Conservation (phyloP, 75 land plant species). For the Sequoiadendron giganteum region DNA sequence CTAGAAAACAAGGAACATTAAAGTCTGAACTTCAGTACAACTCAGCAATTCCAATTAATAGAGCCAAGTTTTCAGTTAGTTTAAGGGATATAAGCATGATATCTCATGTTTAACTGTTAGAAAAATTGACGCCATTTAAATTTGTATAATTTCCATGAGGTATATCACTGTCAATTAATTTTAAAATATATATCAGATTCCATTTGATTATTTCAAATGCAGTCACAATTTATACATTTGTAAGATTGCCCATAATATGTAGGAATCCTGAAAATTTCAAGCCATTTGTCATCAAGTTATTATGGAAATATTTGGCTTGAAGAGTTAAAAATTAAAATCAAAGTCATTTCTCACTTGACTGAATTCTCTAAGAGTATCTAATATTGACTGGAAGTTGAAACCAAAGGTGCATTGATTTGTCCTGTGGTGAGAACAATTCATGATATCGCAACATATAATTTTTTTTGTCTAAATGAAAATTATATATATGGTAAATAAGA, state of each 20-base stretch:
- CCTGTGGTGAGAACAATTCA: neutral
- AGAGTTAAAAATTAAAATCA: neutral
- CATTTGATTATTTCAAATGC: neutral
- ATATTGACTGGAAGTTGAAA: neutral
- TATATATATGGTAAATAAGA: neutral
- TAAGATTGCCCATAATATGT: neutral
- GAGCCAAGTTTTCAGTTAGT: neutral
- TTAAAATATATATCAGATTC: neutral
- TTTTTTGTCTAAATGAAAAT: no score
- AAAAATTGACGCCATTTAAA: neutral
- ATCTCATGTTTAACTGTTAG: neutral
- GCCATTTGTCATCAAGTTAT: neutral
- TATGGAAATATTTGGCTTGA: neutral
- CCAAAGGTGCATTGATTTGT: neutral
- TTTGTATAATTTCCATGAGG: neutral
- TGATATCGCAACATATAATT: neutral
- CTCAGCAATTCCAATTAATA: neutral
- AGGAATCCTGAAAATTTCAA: neutral
- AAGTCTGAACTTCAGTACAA: neutral
- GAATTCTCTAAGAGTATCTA: neutral
- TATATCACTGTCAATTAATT: neutral
- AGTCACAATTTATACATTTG: neutral
- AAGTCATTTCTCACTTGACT: neutral
- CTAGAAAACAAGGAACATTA: neutral
- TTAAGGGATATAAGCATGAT: neutral